Base-by-base conservation (phyloP, 441 rosid genomes). In the Jatropha podagrica region DNA sequence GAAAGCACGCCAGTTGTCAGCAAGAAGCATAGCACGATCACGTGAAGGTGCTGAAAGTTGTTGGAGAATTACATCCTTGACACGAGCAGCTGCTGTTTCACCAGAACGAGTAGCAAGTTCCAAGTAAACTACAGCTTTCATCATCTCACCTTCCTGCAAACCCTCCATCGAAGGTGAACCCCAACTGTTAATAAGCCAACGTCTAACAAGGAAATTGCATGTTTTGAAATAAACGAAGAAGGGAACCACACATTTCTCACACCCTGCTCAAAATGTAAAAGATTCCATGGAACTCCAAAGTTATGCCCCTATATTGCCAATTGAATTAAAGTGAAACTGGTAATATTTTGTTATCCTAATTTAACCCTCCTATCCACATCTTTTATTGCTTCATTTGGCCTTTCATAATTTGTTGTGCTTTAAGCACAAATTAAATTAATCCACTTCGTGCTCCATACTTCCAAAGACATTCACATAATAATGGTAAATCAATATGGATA, bases 51-150 rank as follows among this genome's bases (percentile, higher is more conserved):
- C 74, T 4, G 97, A 85, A 48, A 95, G 80, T 76, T 86, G 93
- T 69, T 93, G 89, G 46, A 89, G 87, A 75, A 90, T 79, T 12
- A 86, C 91, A 68, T 84, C 85, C 80, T 89, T 93, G 37, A 95
- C 87, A 78, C 84, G 93, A 74, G 69, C 70, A 3, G 98, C 99
- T 42, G 91, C 91, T 3, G 82, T 80, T 83, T 90, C 96, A 2
- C 98, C 97, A 68, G 93, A 89, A 3, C 90, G 93, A 49, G 89
- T 84, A 8, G 97, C 98, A 27, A 95, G 96, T 80, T 95, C 98
- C 61, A 95, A 86, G 85, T 95, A 95, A 27, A 90, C 78, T 6
- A 85, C 89, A 51, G 98, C 88, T 82, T 91, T 88, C 88, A 86
- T 66, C 91, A 87, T 82, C 56, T 83, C 94, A 60, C 96, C 89